Evolutionary conservation across 768 basidiomycete species (phyloP).

Genomic region (Gyrodon lividus): DNA sequence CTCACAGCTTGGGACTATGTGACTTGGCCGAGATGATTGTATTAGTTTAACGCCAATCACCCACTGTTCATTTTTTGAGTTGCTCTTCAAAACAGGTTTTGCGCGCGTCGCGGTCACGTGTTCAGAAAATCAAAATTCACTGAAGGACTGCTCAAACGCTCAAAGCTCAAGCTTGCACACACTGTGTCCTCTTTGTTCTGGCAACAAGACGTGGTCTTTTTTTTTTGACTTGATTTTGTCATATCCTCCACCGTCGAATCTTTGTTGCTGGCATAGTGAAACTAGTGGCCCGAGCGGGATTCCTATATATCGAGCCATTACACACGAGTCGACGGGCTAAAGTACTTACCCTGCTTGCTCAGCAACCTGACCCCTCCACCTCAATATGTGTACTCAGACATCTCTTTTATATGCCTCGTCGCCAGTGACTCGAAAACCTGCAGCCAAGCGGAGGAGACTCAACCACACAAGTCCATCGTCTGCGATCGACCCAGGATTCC

Average conservation of each 20-base stretch:
- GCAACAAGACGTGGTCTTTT: too few species aligned
- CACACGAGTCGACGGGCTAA: too few species aligned
- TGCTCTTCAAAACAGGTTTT: too few species aligned
- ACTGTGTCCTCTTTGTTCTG: too few species aligned
- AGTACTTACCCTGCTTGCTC: not conserved
- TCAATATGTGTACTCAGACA: conserved; percentile 18
- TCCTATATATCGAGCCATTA: not conserved
- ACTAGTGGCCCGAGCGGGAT: too few species aligned
- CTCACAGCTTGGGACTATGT: too few species aligned
- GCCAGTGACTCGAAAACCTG: conserved; percentile 15
- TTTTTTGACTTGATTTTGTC: too few species aligned
- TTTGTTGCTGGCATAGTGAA: too few species aligned
- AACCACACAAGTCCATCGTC: conserved; percentile 6
- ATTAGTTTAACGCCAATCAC: too few species aligned
- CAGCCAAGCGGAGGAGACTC: conserved; percentile 27
- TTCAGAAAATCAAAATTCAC: conserved; percentile 21
- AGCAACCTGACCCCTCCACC: not conserved
- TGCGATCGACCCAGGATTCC: conserved; percentile 13
- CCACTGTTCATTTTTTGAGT: not conserved
- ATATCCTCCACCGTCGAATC: too few species aligned
- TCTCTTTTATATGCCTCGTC: conserved; percentile 12
- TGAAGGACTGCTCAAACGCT: not conserved
- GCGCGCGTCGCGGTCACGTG: conserved; percentile 30
- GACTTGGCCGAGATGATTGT: too few species aligned
- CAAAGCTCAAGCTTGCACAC: not conserved